These are phyloP conservation scores for Ophioceras dolichostomum DNA, from an alignment of 2,329 filamentous ascomycete species.

Conservation along the genomic window DNA sequence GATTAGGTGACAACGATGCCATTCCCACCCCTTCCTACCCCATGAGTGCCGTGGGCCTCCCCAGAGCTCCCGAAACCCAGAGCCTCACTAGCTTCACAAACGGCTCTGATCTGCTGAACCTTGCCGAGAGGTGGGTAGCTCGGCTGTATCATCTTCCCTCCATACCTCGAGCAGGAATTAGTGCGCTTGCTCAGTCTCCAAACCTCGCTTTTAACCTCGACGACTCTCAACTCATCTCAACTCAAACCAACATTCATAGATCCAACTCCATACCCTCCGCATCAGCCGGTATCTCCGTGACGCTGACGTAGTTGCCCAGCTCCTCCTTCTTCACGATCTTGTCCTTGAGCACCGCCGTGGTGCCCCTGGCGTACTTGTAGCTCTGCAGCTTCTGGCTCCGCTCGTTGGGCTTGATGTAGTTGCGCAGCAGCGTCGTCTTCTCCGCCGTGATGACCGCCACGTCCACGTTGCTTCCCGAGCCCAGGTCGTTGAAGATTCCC, in stretches of 20 bases:
- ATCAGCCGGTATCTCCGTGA: constrained; percentile 60
- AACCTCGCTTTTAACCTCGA: no score
- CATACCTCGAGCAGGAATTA: no score
- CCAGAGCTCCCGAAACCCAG: no score
- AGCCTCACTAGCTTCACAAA: no score
- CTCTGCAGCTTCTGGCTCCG: constrained; percentile 83
- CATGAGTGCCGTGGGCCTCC: no score
- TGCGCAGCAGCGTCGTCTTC: constrained; percentile 87
- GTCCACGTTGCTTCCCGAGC: constrained; percentile 94
- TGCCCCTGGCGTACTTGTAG: constrained; percentile 82
- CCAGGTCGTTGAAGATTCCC: constrained; percentile 97
- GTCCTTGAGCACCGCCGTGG: constrained; percentile 92
- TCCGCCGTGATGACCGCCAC: constrained; percentile 90
- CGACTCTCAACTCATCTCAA: no score
- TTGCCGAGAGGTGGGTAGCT: no score
- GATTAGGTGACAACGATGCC: no score
- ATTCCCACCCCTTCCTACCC: no score
- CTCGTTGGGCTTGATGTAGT: constrained; percentile 88
- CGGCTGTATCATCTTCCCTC: no score
- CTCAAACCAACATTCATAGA: constrained; percentile 26
- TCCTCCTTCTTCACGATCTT: constrained; percentile 92
- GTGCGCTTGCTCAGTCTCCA: no score
- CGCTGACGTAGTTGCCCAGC: constrained; percentile 84
- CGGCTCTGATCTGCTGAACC: no score
- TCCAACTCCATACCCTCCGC: constrained; percentile 61